Conservation (phyloP, 2,329 filamentous ascomycete genomes). For the Colletotrichum nymphaeae region DNA sequence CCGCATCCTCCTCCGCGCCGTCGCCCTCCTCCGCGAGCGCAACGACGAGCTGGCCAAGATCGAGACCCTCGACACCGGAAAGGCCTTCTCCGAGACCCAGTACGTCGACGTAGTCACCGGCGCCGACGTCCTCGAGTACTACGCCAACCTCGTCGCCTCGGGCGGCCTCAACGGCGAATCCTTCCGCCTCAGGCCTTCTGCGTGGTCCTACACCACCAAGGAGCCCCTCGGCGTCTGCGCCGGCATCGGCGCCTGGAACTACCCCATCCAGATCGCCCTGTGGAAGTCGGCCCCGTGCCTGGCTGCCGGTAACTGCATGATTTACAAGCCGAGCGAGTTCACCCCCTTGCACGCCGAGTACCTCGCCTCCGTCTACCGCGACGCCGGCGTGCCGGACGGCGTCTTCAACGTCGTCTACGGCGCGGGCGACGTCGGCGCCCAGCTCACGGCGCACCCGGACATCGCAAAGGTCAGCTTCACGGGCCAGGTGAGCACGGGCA, state of each 20-base stretch:
- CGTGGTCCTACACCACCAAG: slow-evolving; percentile 86
- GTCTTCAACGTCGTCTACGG: slow-evolving; percentile 92
- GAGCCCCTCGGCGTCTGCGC: slow-evolving; percentile 85
- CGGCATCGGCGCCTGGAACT: slow-evolving; percentile 93
- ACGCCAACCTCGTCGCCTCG: slow-evolving; percentile 81
- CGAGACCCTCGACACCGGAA: slow-evolving; percentile 89
- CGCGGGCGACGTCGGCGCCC: slow-evolving; percentile 80
- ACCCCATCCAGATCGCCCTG: slow-evolving; percentile 88
- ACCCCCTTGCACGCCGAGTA: slow-evolving; percentile 85
- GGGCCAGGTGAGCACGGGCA: slow-evolving; percentile 85
- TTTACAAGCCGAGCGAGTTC: slow-evolving; percentile 91
- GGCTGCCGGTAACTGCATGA: slow-evolving; percentile 88
- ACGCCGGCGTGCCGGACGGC: slow-evolving; percentile 83
- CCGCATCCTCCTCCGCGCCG: slow-evolving; percentile 82
- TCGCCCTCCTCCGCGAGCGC: slow-evolving; percentile 76
- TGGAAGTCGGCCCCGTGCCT: slow-evolving; percentile 91
- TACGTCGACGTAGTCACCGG: slow-evolving; percentile 86
- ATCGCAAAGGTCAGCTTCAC: slow-evolving; percentile 93
- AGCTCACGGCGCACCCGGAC: slow-evolving; percentile 76
- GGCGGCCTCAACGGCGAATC: slow-evolving; percentile 86
- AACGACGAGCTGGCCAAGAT: slow-evolving; percentile 84
- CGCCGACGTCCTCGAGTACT: slow-evolving; percentile 88
- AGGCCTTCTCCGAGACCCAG: slow-evolving; percentile 86
- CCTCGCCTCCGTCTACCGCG: slow-evolving; percentile 80
- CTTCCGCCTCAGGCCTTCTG: slow-evolving; percentile 77